Conservation (phyloP, 1,284 basidiomycete species). For the Veloporphyrellus conicus region DNA sequence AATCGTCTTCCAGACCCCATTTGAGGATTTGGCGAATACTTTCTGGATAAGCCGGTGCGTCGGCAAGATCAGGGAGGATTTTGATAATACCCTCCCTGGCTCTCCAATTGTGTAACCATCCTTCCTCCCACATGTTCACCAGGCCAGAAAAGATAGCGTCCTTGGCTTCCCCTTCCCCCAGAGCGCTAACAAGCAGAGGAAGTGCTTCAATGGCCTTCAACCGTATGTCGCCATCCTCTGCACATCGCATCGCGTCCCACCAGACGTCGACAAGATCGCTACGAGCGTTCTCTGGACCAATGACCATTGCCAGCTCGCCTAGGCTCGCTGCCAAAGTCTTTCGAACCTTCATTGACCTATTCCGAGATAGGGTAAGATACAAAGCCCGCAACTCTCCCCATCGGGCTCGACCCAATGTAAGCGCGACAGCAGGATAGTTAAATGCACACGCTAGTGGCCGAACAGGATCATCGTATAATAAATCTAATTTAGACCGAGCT, state of each 20-base stretch:
- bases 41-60: slow-evolving; percentile 32
- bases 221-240: slow-evolving; percentile 67
- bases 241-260: slow-evolving; percentile 53
- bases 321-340: slow-evolving; percentile 81
- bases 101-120: slow-evolving; percentile 72
- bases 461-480: slow-evolving; percentile 56
- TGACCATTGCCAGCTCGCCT: slow-evolving; percentile 85
- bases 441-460: slow-evolving; percentile 88
- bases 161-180: slow-evolving; percentile 50
- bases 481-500: slow-evolving; percentile 35
- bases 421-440: slow-evolving; percentile 89
- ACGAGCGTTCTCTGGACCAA: slow-evolving; percentile 67
- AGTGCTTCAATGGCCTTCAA: slow-evolving; percentile 65
- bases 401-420: slow-evolving; percentile 73
- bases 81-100: slow-evolving; percentile 71
- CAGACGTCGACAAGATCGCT: slow-evolving; percentile 75
- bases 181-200: slow-evolving; percentile 52
- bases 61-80: slow-evolving; percentile 44
- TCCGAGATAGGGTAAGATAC: slow-evolving; percentile 63
- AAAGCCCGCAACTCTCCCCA: slow-evolving; percentile 76
- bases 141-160: slow-evolving; percentile 52
- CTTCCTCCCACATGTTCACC: slow-evolving; percentile 59
- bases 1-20: slow-evolving; percentile 71
- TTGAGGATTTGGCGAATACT: slow-evolving; percentile 47
- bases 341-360: slow-evolving; percentile 61